Evolutionary conservation across 441 rosid species (phyloP).

Genomic region (Corymbia calophylla): DNA sequence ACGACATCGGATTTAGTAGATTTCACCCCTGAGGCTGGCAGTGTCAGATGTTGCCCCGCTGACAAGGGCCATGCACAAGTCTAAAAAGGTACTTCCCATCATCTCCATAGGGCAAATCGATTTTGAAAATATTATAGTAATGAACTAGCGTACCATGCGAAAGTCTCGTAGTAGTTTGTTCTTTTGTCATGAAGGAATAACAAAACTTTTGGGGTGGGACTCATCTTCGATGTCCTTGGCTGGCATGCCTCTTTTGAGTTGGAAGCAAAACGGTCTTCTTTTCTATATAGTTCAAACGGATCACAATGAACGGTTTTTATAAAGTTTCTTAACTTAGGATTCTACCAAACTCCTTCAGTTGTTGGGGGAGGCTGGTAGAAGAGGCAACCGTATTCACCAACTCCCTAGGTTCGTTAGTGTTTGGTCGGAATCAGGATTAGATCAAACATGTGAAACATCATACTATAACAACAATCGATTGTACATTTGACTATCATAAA

Average conservation of each 20-base stretch:
- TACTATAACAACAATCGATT: background rate
- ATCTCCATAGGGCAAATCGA: background rate
- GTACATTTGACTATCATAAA: background rate
- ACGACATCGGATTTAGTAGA: background rate
- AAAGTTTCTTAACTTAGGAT: background rate
- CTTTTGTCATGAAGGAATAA: background rate
- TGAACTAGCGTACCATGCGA: background rate
- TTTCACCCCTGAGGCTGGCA: background rate
- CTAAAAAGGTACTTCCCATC: background rate
- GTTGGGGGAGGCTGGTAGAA: background rate
- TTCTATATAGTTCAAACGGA: background rate
- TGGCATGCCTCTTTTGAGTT: background rate
- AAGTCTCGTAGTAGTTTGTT: background rate
- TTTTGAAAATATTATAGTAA: background rate
- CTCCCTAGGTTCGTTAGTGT: background rate
- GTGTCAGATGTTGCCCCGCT: background rate
- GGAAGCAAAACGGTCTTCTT: background rate
- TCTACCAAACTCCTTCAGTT: background rate
- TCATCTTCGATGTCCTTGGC: background rate
- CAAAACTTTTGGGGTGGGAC: background rate
- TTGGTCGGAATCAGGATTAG: background rate
- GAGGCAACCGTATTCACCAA: background rate
- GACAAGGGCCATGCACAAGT: background rate
- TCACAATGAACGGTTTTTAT: background rate
- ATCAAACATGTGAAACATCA: background rate